These are phyloP conservation scores for Podospora pseudocomata DNA, from an alignment of 495 filamentous ascomycete genomes.

Conservation along the genomic window DNA sequence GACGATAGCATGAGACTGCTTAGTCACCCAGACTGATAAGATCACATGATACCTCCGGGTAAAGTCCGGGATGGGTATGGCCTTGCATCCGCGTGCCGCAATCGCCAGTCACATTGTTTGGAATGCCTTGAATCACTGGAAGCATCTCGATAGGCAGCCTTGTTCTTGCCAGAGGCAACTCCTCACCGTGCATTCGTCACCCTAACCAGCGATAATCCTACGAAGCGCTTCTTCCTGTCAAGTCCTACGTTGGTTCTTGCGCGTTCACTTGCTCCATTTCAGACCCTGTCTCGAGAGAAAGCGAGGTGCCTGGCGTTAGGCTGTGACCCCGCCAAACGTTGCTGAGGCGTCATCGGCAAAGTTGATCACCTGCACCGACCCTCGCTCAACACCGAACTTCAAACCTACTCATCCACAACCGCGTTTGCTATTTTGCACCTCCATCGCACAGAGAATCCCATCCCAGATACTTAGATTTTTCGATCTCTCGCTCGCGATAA, in stretches of 20 bases:
- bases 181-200: slow-evolving; percentile 11
- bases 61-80: slow-evolving; percentile 12
- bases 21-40: background rate
- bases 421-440: background rate
- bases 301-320: slow-evolving; percentile 17
- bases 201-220: background rate
- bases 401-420: background rate
- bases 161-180: slow-evolving; percentile 13
- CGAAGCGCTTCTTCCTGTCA: background rate
- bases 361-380: slow-evolving; percentile 26
- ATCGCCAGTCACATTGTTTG: slow-evolving; percentile 8
- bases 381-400: slow-evolving; percentile 11
- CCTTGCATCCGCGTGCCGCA: slow-evolving; percentile 11
- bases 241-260: background rate
- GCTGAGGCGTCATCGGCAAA: slow-evolving; percentile 33
- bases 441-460: background rate
- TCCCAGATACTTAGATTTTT: background rate
- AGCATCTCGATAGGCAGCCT: slow-evolving; percentile 25
- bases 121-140: slow-evolving; percentile 26
- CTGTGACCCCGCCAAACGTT: slow-evolving; percentile 30
- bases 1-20: background rate
- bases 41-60: slow-evolving; percentile 27
- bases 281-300: background rate
- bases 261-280: background rate
- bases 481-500: background rate